These are phyloP conservation scores for Cucurbita maxima DNA, from an alignment of 306 rosid species.

Conservation along the genomic window DNA sequence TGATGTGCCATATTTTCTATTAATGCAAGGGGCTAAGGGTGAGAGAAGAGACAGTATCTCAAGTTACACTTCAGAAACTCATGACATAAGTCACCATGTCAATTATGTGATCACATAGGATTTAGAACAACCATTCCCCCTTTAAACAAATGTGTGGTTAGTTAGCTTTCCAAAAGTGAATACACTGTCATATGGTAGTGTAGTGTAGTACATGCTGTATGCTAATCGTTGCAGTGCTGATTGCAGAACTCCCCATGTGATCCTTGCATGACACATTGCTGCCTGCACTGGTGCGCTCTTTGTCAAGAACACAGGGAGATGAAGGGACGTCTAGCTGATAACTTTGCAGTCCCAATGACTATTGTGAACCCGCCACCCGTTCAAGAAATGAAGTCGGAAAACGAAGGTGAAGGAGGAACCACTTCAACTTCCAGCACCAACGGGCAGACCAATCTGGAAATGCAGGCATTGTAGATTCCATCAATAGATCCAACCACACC, in stretches of 20 bases:
- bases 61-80: neutral
- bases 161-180: neutral
- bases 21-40: neutral
- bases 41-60: neutral
- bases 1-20: neutral
- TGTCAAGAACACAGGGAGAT: slow-evolving; percentile 98
- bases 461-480: slow-evolving; percentile 50
- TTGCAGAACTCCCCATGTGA: slow-evolving; percentile 77
- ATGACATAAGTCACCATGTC: too few relatives aligned
- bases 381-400: slow-evolving; percentile 66
- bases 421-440: slow-evolving; percentile 30
- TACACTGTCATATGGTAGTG: neutral
- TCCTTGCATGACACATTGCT: slow-evolving; percentile 90
- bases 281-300: slow-evolving; percentile 89
- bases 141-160: neutral
- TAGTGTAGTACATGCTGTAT: neutral
- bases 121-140: neutral
- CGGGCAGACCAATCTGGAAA: slow-evolving; percentile 59
- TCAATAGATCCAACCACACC: neutral
- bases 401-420: slow-evolving; percentile 21
- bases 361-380: slow-evolving; percentile 67
- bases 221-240: neutral
- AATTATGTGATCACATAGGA: too few relatives aligned
- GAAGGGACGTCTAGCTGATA: slow-evolving; percentile 67
- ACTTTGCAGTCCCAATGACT: slow-evolving; percentile 48